These are phyloP conservation scores for Sugiyamaella valdiviana DNA, from an alignment of 805 yeast species.

Conservation along the genomic window DNA sequence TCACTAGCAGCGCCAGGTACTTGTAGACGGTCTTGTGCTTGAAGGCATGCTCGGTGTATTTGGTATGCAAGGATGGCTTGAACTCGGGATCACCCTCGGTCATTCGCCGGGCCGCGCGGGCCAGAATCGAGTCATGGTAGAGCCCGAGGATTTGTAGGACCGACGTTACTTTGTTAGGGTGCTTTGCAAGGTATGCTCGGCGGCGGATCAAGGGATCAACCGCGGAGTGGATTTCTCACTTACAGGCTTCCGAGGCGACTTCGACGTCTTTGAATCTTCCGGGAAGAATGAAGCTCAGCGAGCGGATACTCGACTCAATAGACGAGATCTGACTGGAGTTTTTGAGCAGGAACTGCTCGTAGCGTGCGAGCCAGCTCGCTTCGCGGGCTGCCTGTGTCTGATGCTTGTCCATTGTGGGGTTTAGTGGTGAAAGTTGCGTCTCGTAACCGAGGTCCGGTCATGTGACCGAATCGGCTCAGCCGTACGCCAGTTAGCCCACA, in stretches of 20 bases:
- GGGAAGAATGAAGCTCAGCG: constrained; percentile 34
- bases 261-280: constrained; percentile 37
- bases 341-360: constrained; percentile 32
- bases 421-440: not conserved
- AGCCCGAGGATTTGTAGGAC: constrained; percentile 31
- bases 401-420: not conserved
- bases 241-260: constrained; percentile 32
- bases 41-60: constrained; percentile 25
- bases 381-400: not conserved
- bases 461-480: too few species aligned
- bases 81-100: constrained; percentile 19
- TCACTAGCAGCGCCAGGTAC: constrained; percentile 26
- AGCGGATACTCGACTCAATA: constrained; percentile 32
- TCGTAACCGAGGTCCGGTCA: too few species aligned
- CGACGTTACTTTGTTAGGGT: constrained; percentile 15
- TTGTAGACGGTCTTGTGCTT: constrained; percentile 22
- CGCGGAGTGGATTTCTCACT: constrained; percentile 7
- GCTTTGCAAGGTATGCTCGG: not conserved
- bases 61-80: constrained; percentile 23
- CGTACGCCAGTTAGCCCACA: too few species aligned
- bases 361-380: constrained; percentile 25
- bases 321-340: constrained; percentile 35
- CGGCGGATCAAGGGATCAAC: not conserved
- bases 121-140: constrained; percentile 35
- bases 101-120: constrained; percentile 24